Evolutionary conservation across 495 filamentous ascomycete species (phyloP).

Genomic region (Penicillium riverlandense): DNA sequence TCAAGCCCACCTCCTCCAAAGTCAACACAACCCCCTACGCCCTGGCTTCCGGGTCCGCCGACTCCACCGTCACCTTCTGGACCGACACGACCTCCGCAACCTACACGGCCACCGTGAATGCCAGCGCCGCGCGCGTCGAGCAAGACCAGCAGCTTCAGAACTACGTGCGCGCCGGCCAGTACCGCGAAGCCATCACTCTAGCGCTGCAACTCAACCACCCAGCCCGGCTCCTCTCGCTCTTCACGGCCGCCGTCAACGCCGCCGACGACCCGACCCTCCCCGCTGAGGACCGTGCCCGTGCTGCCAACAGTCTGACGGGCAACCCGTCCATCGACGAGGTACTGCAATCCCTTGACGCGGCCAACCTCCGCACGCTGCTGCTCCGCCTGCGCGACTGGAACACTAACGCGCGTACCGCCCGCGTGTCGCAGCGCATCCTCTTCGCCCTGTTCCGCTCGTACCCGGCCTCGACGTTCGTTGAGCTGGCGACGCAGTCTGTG

Average conservation of each 20-base stretch:
- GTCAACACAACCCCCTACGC: slow-evolving; percentile 41
- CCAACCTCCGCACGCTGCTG: slow-evolving; percentile 75
- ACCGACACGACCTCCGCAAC: slow-evolving; percentile 82
- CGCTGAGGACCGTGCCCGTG: slow-evolving; percentile 14
- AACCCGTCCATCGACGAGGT: slow-evolving; percentile 77
- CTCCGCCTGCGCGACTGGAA: slow-evolving; percentile 89
- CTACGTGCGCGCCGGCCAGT: slow-evolving; percentile 75
- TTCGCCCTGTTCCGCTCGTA: slow-evolving; percentile 71
- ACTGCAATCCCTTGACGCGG: slow-evolving; percentile 66
- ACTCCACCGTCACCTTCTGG: slow-evolving; percentile 92
- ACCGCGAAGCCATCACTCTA: slow-evolving; percentile 85
- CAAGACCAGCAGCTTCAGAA: slow-evolving; percentile 91
- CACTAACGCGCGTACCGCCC: slow-evolving; percentile 81
- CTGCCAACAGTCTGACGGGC: slow-evolving; percentile 52
- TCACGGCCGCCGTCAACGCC: slow-evolving; percentile 69
- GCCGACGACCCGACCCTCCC: slow-evolving; percentile 28
- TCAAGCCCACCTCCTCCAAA: slow-evolving; percentile 23
- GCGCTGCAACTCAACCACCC: slow-evolving; percentile 92
- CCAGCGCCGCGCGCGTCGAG: slow-evolving; percentile 73
- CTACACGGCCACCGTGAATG: slow-evolving; percentile 57
- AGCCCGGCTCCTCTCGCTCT: slow-evolving; percentile 71
- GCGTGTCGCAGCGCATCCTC: slow-evolving; percentile 80
- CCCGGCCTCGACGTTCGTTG: slow-evolving; percentile 64
- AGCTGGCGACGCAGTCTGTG: slow-evolving; percentile 41
- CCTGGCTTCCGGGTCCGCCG: slow-evolving; percentile 81